These are phyloP conservation scores for Oryza glumipatula DNA, from an alignment of 176 grass and related monocot species.

Conservation along the genomic window DNA sequence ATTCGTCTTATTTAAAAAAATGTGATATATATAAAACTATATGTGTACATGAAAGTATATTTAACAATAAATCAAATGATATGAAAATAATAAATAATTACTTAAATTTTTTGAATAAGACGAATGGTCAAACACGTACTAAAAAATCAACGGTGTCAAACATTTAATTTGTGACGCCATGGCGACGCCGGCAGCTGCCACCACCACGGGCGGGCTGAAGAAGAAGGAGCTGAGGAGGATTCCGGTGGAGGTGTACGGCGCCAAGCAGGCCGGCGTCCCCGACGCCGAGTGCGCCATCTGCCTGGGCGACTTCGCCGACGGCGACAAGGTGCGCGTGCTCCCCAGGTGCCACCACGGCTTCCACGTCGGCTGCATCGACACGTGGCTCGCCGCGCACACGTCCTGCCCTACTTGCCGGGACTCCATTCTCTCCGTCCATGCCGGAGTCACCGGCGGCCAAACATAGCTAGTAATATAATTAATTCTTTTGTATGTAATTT, in stretches of 20 bases:
- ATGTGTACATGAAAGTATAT: no score
- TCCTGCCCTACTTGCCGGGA: constrained; percentile 80
- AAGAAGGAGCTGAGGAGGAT: constrained; percentile 54
- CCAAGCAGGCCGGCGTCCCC: not conserved
- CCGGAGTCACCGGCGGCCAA: not conserved
- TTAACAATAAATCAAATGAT: no score
- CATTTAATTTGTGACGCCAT: not conserved
- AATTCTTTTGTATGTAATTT: constrained; percentile 2
- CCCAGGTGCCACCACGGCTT: constrained; percentile 75
- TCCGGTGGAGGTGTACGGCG: constrained; percentile 64
- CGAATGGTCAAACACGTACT: no score
- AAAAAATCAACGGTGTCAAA: no score
- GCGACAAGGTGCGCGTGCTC: constrained; percentile 76
- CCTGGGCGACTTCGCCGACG: constrained; percentile 71
- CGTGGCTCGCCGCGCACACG: constrained; percentile 60
- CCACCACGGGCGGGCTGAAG: constrained; percentile 36
- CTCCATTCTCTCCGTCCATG: constrained; percentile 39
- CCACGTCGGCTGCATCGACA: constrained; percentile 73
- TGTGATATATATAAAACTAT: no score
- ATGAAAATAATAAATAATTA: no score
- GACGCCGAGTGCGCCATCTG: constrained; percentile 74
- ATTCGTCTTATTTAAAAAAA: no score
- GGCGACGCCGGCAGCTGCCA: not conserved
- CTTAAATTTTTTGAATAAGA: no score
- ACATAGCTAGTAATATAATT: not conserved